phyloP scores from a whole-genome alignment of 805 yeast genomes.

The Starmerella davenportii region DNA sequence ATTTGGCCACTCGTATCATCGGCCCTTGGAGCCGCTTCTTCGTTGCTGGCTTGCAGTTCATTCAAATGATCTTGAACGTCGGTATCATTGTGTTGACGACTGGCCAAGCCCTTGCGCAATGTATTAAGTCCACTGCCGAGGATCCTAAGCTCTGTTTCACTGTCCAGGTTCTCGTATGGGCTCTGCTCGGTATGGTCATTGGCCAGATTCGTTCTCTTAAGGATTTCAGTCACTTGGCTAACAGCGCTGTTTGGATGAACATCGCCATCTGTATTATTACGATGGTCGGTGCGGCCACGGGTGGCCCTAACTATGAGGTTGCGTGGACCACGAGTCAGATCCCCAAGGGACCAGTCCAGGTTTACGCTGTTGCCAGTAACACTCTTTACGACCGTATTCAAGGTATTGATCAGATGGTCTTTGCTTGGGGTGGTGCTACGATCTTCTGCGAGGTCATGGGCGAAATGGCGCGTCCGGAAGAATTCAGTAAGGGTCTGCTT shows the following conservation, averaged over 20 bases:
- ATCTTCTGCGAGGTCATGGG: constrained; percentile 33
- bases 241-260: constrained; percentile 32
- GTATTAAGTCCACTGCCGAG: constrained; percentile 12
- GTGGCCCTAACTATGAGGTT: constrained; percentile 22
- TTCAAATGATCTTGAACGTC: constrained; percentile 30
- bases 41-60: constrained; percentile 26
- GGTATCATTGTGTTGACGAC: constrained; percentile 28
- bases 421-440: constrained; percentile 36
- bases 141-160: constrained; percentile 24
- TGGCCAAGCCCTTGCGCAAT: constrained; percentile 30
- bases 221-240: constrained; percentile 28
- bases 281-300: constrained; percentile 27
- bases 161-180: constrained; percentile 29
- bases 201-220: constrained; percentile 28
- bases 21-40: constrained; percentile 23
- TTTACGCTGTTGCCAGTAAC: constrained; percentile 1
- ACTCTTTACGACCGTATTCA: constrained; percentile 6
- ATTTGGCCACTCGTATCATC: constrained; percentile 26
- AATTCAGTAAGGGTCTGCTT: constrained; percentile 32
- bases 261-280: constrained; percentile 29
- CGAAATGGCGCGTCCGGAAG: constrained; percentile 32
- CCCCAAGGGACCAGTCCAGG: constrained; percentile 2
- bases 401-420: constrained; percentile 29
- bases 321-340: background rate
- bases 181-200: constrained; percentile 27